Conservation (phyloP, 116 monocot species). For the Zostera marina region DNA sequence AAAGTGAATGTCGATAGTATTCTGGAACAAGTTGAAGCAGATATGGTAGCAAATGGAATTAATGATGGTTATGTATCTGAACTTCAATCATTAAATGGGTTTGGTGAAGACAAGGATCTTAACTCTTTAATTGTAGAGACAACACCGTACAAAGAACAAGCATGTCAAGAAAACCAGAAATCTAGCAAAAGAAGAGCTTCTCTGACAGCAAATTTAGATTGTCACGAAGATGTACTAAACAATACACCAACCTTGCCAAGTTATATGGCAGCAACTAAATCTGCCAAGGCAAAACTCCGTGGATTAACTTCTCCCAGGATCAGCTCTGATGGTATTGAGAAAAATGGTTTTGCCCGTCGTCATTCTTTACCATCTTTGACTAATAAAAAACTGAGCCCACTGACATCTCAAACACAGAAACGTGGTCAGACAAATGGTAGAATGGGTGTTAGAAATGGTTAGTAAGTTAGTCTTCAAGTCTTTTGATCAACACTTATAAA, state of each 20-base stretch:
- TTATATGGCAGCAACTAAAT: conserved; percentile 80
- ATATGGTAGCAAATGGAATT: conserved; percentile 6
- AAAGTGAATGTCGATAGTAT: background rate
- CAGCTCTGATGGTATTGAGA: conserved; percentile 48
- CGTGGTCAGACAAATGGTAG: conserved; percentile 24
- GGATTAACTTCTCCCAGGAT: conserved; percentile 51
- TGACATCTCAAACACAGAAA: conserved; percentile 33
- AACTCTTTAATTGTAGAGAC: conserved; percentile 12
- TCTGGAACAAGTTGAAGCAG: conserved; percentile 3
- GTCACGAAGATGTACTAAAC: conserved; percentile 33
- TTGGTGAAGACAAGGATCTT: conserved; percentile 25
- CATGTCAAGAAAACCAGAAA: conserved; percentile 23
- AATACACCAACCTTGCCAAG: conserved; percentile 45
- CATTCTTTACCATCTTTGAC: conserved; percentile 68
- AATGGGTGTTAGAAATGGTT: conserved; percentile 22
- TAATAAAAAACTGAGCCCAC: conserved; percentile 31
- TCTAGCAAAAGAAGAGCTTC: conserved; percentile 53
- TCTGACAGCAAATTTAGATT: conserved; percentile 47
- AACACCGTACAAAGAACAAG: conserved; percentile 31
- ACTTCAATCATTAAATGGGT: conserved; percentile 11
- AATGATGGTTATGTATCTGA: conserved; percentile 7
- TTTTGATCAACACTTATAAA: too few species aligned
- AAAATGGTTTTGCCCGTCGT: conserved; percentile 37
- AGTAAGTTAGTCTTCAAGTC: background rate
- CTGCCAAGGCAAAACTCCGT: conserved; percentile 73